Base-by-base conservation (phyloP, 2,329 filamentous ascomycete species). In the Eutypella sp. region DNA sequence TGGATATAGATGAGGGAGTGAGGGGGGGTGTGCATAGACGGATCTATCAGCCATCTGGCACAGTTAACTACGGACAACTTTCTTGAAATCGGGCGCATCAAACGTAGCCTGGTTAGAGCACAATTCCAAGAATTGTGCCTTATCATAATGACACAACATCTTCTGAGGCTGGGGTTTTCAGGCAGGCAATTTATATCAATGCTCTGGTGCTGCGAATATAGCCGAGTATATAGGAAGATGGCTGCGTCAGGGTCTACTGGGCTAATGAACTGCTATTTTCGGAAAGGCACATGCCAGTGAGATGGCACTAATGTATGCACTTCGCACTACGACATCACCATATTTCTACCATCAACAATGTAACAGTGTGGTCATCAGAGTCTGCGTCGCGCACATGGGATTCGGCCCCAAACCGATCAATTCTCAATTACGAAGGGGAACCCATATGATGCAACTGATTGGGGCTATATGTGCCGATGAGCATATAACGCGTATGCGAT, bases 301-400 rank as follows among this genome's bases (percentile, higher is more conserved):
- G 11, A 39, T n/a, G 36, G 36, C 13, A 24, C 36, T 39, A 39
- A 39, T 39, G 20, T 39, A 39, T 39, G 36, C 36, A 39, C 36
- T 39, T 23, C n/a, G 20, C 3, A 16, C 18, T 19, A 19, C 34
- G 18, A 37, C 18, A 22, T 15, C 9, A 23, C 36, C 36, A 23
- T 33, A 33, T n/a, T 15, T 4, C 29, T 6, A n/a, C 7, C 25
- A 29, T 33, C 5, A 33, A 6, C 29, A 39, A 8, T 15, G 9
- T 24, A 13, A 8, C 18, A 19, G 11, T 13, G 23, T 15, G 10
- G 7, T 5, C 15, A 34, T 16, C 31, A 4, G 31, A 9, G 15
- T 34, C 15, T 24, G 20, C 23, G 19, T 23, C 5, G 19, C 36
- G 20, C 20, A 22, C 20, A 39, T 39, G 18, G 36, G 5, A 37